Percentiles rank a stretch among this genome's conserved stretches.
These are phyloP conservation scores for Gremmenia infestans DNA, from an alignment of 2,329 filamentous ascomycete species.

Conservation along the genomic window DNA sequence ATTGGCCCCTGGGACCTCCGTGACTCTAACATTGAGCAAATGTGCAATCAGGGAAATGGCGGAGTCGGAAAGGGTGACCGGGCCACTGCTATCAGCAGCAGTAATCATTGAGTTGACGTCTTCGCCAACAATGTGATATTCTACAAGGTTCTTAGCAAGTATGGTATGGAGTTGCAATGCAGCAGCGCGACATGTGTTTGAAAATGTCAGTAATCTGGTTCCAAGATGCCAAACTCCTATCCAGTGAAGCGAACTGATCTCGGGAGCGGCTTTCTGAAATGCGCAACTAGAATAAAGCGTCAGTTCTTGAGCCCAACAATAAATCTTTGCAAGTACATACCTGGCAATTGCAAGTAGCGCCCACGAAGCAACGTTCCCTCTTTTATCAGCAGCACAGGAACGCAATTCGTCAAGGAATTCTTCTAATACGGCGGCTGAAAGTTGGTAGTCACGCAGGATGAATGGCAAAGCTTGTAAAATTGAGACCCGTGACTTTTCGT, in stretches of 20 bases:
- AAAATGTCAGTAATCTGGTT: slow-evolving; percentile 63
- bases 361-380: slow-evolving; percentile 66
- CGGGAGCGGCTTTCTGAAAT: slow-evolving; percentile 37
- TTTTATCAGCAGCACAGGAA: slow-evolving; percentile 63
- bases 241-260: slow-evolving; percentile 51
- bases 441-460: slow-evolving; percentile 39
- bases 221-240: slow-evolving; percentile 71
- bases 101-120: slow-evolving; percentile 68
- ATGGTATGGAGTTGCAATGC: slow-evolving; percentile 65
- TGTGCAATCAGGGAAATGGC: slow-evolving; percentile 68
- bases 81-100: slow-evolving; percentile 76
- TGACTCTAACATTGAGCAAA: slow-evolving; percentile 61
- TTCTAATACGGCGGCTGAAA: slow-evolving; percentile 47
- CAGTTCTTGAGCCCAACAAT: slow-evolving; percentile 6
- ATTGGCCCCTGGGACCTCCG: slow-evolving; percentile 63
- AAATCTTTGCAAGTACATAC: slow-evolving; percentile 42
- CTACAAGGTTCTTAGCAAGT: slow-evolving; percentile 59
- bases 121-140: slow-evolving; percentile 62
- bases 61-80: slow-evolving; percentile 72
- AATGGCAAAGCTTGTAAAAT: slow-evolving; percentile 51
- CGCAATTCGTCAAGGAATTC: slow-evolving; percentile 55
- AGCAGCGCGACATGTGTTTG: slow-evolving; percentile 69
- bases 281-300: slow-evolving; percentile 39
- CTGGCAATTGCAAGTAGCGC: slow-evolving; percentile 76
- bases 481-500: slow-evolving; percentile 20